These are phyloP conservation scores for Oryza punctata DNA, from an alignment of 176 grass and related monocot genomes.

Conservation along the genomic window DNA sequence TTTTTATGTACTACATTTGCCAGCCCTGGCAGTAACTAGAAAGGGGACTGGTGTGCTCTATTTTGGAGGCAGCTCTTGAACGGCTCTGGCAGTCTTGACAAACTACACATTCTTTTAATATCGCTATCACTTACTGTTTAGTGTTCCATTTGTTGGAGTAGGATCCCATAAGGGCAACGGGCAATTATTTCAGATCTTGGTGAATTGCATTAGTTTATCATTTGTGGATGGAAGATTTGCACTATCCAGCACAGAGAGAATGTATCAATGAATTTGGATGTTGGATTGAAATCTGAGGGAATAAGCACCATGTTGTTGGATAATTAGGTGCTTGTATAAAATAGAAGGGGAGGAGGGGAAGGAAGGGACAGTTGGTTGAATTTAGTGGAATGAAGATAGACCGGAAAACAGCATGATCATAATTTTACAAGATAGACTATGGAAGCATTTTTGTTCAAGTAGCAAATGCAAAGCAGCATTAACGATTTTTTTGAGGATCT, in stretches of 20 bases:
- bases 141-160: background rate
- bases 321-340: conserved; percentile 9
- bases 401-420: background rate
- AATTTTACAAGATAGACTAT: background rate
- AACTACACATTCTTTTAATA: conserved; percentile 1
- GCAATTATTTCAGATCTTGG: conserved; percentile 7
- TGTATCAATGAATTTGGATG: conserved; percentile 5
- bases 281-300: background rate
- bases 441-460: conserved; percentile 5
- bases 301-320: background rate
- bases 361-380: background rate
- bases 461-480: background rate
- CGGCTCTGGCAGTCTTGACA: conserved; percentile 14
- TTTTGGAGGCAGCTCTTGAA: conserved; percentile 17
- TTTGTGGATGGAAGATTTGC: conserved; percentile 21
- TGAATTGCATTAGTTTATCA: conserved; percentile 12
- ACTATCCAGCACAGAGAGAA: conserved; percentile 6
- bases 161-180: background rate
- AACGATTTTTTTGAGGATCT: conserved; percentile 1
- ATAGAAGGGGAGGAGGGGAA: conserved; percentile 27
- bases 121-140: background rate
- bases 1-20: conserved; percentile 8
- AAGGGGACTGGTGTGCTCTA: background rate
- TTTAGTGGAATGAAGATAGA: conserved; percentile 13
- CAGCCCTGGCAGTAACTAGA: background rate